phyloP scores from a whole-genome alignment of 179 eudicot genomes.

The Sideroxylon spinosum region DNA sequence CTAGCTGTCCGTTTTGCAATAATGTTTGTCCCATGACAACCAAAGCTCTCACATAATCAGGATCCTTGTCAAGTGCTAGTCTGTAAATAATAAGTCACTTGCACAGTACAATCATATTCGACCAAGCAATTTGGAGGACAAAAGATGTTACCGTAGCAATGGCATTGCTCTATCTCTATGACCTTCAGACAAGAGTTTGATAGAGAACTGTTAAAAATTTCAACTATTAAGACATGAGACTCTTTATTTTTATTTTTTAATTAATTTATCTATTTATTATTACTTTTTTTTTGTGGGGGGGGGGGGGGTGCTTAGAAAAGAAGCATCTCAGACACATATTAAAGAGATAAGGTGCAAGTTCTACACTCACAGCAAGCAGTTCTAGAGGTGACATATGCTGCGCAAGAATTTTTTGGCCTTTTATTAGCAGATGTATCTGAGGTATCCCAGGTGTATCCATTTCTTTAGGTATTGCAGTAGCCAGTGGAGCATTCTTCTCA shows the following conservation, averaged over 20 bases:
- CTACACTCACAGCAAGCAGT: conserved; percentile 58
- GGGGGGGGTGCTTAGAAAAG: neutral
- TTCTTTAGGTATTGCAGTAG: conserved; percentile 25
- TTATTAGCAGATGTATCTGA: conserved; percentile 26
- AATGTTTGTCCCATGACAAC: conserved; percentile 59
- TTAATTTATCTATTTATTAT: no score
- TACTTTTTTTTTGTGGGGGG: no score
- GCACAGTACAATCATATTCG: neutral
- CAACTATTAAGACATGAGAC: conserved; percentile 16
- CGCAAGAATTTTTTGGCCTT: conserved; percentile 29
- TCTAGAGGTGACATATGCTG: conserved; percentile 50
- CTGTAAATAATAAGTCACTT: conserved; percentile 34
- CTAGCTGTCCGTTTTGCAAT: conserved; percentile 38
- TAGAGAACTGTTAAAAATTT: conserved; percentile 48
- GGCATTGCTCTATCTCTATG: conserved; percentile 48
- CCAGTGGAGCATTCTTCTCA: conserved; percentile 19
- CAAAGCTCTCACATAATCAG: conserved; percentile 65
- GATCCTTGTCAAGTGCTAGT: conserved; percentile 79
- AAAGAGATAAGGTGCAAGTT: conserved; percentile 11
- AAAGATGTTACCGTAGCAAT: conserved; percentile 51
- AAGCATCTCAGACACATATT: neutral
- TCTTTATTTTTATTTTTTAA: no score
- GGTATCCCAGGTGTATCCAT: conserved; percentile 21
- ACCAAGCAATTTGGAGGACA: conserved; percentile 6
- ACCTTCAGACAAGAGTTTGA: conserved; percentile 45